These are phyloP conservation scores for Thermomyces lanuginosus DNA, from an alignment of 2,329 filamentous ascomycete genomes.

Conservation along the genomic window DNA sequence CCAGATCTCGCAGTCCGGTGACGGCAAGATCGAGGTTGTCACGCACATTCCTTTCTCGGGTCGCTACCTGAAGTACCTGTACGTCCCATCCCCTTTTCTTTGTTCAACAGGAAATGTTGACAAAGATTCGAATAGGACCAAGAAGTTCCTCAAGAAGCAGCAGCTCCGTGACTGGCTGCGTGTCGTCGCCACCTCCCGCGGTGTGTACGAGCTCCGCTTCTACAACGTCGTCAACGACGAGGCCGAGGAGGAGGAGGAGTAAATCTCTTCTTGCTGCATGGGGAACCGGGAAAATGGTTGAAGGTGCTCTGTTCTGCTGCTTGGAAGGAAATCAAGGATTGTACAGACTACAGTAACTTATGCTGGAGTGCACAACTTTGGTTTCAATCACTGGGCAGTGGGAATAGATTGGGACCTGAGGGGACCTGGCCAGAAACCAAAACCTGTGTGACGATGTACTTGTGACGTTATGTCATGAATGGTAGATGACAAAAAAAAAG, in stretches of 20 bases:
- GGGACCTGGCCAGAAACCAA: too few species aligned
- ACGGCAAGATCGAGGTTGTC: conserved; percentile 96
- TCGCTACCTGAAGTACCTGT: conserved; percentile 99
- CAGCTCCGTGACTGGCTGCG: conserved; percentile 99
- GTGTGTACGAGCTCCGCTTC: conserved; percentile 99
- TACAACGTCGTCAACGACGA: conserved; percentile 99
- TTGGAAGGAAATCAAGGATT: too few species aligned
- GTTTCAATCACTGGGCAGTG: too few species aligned
- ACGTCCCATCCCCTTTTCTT: conserved; percentile 27
- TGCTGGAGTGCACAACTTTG: too few species aligned
- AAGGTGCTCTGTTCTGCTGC: too few species aligned
- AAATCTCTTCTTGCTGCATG: conserved; percentile 31
- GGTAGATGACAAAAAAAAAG: too few species aligned
- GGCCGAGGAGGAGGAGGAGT: conserved; percentile 96
- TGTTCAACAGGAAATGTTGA: conserved; percentile 1
- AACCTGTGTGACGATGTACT: too few species aligned
- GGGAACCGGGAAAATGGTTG: neutral
- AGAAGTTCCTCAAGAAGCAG: conserved; percentile 99
- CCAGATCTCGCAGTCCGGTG: conserved; percentile 74
- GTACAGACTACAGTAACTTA: too few species aligned
- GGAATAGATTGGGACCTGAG: too few species aligned
- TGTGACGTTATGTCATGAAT: too few species aligned
- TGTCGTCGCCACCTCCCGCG: conserved; percentile 93
- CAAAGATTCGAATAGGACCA: conserved; percentile 49
- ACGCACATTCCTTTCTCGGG: conserved; percentile 96